These are phyloP conservation scores for Geranium incanum DNA, from an alignment of 441 rosid genomes.

Conservation along the genomic window DNA sequence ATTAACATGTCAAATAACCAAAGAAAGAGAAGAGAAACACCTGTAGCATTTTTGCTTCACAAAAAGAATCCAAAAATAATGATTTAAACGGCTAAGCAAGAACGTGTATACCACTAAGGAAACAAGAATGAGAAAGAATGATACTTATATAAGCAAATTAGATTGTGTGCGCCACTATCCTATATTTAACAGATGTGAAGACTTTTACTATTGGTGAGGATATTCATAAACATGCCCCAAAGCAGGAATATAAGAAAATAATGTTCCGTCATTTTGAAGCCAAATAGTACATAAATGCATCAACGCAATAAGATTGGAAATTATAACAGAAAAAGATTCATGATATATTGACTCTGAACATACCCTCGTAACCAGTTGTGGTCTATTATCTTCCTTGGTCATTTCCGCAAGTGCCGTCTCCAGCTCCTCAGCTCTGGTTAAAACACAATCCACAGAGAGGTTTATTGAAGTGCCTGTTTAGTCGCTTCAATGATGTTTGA, in stretches of 20 bases:
- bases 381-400: conserved; percentile 63
- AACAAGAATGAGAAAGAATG: background rate
- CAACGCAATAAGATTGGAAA: background rate
- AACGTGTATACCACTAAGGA: background rate
- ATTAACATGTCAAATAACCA: background rate
- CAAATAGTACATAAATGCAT: background rate
- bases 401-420: conserved; percentile 68
- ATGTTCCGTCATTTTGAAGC: conserved; percentile 4
- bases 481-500: background rate
- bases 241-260: conserved; percentile 2
- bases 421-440: conserved; percentile 58
- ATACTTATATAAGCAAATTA: background rate
- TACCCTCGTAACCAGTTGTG: conserved; percentile 53
- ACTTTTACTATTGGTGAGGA: background rate
- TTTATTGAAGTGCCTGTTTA: background rate
- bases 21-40: background rate
- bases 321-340: conserved; percentile 8
- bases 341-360: background rate
- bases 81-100: background rate
- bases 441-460: conserved; percentile 15
- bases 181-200: background rate
- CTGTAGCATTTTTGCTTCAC: background rate
- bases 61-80: background rate
- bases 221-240: background rate
- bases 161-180: background rate